Base-by-base conservation (phyloP, 306 rosid species). In the Lathyrus sativus region DNA sequence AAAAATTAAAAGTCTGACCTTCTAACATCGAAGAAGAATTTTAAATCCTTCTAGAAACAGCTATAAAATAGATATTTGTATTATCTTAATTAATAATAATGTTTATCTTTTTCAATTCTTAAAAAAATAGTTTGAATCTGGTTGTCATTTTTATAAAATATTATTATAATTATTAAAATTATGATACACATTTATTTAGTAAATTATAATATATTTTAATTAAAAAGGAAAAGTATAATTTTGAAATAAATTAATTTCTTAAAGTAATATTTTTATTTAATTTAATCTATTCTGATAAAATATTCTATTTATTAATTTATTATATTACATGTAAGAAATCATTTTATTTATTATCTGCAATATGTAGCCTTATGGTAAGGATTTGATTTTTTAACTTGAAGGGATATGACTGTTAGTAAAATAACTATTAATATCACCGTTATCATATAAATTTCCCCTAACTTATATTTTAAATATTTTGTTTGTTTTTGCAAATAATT, bases 171-270 rank as follows among this genome's bases (percentile, higher is more conserved):
- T 42, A 41, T 3, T 39, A 62, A 19, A 43, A 62, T 22, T 24
- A 43, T 22, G 22, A n/a, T 6, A 45, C 7, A 2, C 11, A 60
- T 51, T 35, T 51, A 4, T 12, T 7, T 12, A 22, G 9, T 41
- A 41, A 41, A 19, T 41, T 56, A n/a, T 11, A 33, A 11, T 24
- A 19, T 12, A 9, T 74, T 44, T 29, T 29, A 63, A 51, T n/a
- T 35, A 33, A 57, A 15, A 29, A 65, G 13, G 14, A 63, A 26
- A 39, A 6, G 28, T 15, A 31, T 11, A 22, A 18, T 31, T 12
- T 11, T 35, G 13, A 58, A 58, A n/a, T 59, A 35, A 57, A 56
- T 66, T 11, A 66, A 57, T 66, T 35, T 4, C 15, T 14, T 57
- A 56, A 65, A 45, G 29, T 56, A 44, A 57, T 18, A 17, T 26